These are phyloP conservation scores for Hygrophorus pudorinus DNA, from an alignment of 768 basidiomycete genomes.

Conservation along the genomic window DNA sequence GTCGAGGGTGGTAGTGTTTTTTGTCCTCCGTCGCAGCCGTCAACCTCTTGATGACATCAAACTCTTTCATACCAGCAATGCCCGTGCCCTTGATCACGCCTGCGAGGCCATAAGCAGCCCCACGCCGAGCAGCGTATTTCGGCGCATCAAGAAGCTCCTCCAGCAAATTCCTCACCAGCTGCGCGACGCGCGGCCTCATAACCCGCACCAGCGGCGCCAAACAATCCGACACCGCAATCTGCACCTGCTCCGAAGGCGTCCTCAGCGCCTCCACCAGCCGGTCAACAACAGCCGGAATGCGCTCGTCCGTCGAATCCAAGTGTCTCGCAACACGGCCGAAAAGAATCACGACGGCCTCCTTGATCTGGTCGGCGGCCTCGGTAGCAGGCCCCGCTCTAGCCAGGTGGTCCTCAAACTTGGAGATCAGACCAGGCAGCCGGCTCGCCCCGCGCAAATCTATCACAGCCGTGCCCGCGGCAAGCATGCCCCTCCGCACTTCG, in stretches of 20 bases:
- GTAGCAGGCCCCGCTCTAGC: slow-evolving; percentile 41
- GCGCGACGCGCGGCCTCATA: slow-evolving; percentile 48
- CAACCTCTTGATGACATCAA: slow-evolving; percentile 64
- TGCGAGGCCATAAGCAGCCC: slow-evolving; percentile 92
- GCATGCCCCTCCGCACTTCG: slow-evolving; percentile 80
- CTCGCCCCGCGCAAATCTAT: slow-evolving; percentile 77
- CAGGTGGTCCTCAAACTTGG: slow-evolving; percentile 74
- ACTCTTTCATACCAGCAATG: slow-evolving; percentile 76
- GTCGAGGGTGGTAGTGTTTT: slow-evolving; percentile 75
- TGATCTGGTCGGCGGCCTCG: slow-evolving; percentile 78
- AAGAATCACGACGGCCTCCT: slow-evolving; percentile 90
- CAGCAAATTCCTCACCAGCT: slow-evolving; percentile 69
- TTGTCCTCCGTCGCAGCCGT: slow-evolving; percentile 79
- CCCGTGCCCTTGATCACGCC: slow-evolving; percentile 91
- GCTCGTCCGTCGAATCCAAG: slow-evolving; percentile 63
- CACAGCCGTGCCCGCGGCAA: slow-evolving; percentile 71
- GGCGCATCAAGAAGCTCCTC: slow-evolving; percentile 65
- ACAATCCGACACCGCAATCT: slow-evolving; percentile 94
- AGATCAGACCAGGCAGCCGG: slow-evolving; percentile 63
- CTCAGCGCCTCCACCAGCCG: slow-evolving; percentile 81
- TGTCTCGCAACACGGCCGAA: slow-evolving; percentile 90
- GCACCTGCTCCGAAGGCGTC: slow-evolving; percentile 93
- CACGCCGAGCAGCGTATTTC: slow-evolving; percentile 92
- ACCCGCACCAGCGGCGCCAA: slow-evolving; percentile 75
- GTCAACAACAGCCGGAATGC: slow-evolving; percentile 75